Base-by-base conservation (phyloP, 306 rosid species). In the Boehmeria nivea region DNA sequence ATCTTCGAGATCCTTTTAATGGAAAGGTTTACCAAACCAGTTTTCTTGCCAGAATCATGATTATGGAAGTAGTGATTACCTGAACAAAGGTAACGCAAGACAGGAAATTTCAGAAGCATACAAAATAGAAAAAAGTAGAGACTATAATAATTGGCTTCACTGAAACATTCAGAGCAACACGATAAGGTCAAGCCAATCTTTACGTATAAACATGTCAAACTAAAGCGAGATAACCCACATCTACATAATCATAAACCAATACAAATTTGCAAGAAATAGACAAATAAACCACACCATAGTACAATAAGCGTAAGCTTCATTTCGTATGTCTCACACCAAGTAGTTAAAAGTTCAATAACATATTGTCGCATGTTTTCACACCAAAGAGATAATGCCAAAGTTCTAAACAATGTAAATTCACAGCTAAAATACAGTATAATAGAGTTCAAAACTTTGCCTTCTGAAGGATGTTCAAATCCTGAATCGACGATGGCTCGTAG, bases 401-500 rank as follows among this genome's bases (percentile, higher is more conserved):
- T n/a, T 23, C 8, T 57, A 8, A 16, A 3, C 6, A 23, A 36
- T 8, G 14, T 40, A 4, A 4, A 12, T 12, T 12, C 21, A 17
- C 14, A 3, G 10, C 37, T 2, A 44, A 17, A 2, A 17, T 17
- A 21, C 9, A 36, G 34, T 21, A 28, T n/a, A 20, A 44, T 42
- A 50, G 31, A 14, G n/a, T 15, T 28, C n/a, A 21, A 57, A 63
- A 72, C 60, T 71, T 69, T 84, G 84, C 93, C 93, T 84, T 84
- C 93, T 8, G 93, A 84, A 36, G 93, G 93, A 78, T 84, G 93
- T 76, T 84, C 93, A 64, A 84, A 84, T 36, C 93, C 93, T 0
- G 87, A 84, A 76, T 84, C 88, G 63, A 84, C 87, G 63, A 84
- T 84, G 23, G 93, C 83, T 38, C 85, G 85, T 57, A 84, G 88